Evolutionary conservation across 768 basidiomycete species (phyloP).

Genomic region (Candolleomyces efflorescens): DNA sequence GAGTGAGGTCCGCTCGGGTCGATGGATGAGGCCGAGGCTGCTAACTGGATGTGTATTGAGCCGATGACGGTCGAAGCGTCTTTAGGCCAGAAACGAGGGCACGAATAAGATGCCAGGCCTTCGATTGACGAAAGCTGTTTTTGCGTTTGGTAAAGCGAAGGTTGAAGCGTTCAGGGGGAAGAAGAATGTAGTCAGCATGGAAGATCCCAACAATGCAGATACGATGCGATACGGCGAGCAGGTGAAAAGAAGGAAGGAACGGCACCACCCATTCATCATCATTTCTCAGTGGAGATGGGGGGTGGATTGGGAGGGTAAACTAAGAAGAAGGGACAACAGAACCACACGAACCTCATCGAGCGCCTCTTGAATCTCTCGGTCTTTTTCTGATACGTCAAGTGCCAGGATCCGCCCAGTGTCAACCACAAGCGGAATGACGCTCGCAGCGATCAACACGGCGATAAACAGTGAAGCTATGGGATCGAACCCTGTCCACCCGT

Average conservation of each 20-base stretch:
- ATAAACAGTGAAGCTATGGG: constrained; percentile 98
- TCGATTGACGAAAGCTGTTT: constrained; percentile 69
- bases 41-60: constrained; percentile 88
- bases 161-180: no score
- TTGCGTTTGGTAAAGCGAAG: background rate
- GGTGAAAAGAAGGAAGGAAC: no score
- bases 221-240: no score
- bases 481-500: constrained; percentile 99
- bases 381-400: constrained; percentile 74
- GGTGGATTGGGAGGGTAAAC: background rate
- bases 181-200: constrained; percentile 12
- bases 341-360: constrained; percentile 53
- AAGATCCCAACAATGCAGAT: no score
- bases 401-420: constrained; percentile 88
- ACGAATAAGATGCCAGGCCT: constrained; percentile 76
- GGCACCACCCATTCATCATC: background rate
- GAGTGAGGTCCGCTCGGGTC: constrained; percentile 56
- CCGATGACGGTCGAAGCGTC: constrained; percentile 83
- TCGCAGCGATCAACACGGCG: constrained; percentile 90
- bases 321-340: background rate
- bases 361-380: constrained; percentile 50
- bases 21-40: constrained; percentile 50
- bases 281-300: background rate
- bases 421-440: constrained; percentile 91
- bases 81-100: constrained; percentile 94